Evolutionary conservation across 2,329 filamentous ascomycete species (phyloP).

Genomic region (Neopestalotiopsis sp.): DNA sequence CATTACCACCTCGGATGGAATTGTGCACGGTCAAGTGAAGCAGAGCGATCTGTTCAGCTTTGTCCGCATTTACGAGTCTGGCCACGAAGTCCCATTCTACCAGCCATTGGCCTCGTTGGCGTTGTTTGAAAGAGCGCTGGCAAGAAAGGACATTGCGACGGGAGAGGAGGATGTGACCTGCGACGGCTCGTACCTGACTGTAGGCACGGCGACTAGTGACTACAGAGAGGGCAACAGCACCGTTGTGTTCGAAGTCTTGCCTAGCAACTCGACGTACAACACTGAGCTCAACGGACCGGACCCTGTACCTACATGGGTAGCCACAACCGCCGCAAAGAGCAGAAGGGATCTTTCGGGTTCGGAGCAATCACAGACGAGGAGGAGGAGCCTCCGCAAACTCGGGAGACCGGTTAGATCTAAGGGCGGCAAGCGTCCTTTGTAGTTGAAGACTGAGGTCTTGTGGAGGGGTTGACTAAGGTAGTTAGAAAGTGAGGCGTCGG

Average conservation of each 20-base stretch:
- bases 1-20: slow-evolving; percentile 42
- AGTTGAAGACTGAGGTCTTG: background rate
- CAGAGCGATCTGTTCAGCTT: slow-evolving; percentile 57
- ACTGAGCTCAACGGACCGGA: slow-evolving; percentile 33
- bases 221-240: slow-evolving; percentile 50
- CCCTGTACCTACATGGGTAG: slow-evolving; percentile 1
- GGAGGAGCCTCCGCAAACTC: slow-evolving; percentile 10
- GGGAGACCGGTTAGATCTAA: slow-evolving; percentile 14
- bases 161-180: slow-evolving; percentile 37
- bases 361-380: background rate
- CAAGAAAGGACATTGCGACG: slow-evolving; percentile 54
- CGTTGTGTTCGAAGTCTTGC: slow-evolving; percentile 38
- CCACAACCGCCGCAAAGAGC: background rate
- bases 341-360: slow-evolving; percentile 6
- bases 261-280: slow-evolving; percentile 40
- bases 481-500: background rate
- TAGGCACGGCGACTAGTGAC: slow-evolving; percentile 45
- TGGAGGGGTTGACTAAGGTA: background rate
- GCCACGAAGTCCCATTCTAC: slow-evolving; percentile 56
- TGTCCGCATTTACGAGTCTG: slow-evolving; percentile 49
- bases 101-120: slow-evolving; percentile 55
- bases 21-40: slow-evolving; percentile 58
- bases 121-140: slow-evolving; percentile 54
- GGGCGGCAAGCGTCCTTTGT: slow-evolving; percentile 13
- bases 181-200: slow-evolving; percentile 38